Percentiles rank a stretch among this genome's conserved stretches.
Conservation (phyloP, 176 grass and related monocot genomes). For the Oryza nivara region DNA sequence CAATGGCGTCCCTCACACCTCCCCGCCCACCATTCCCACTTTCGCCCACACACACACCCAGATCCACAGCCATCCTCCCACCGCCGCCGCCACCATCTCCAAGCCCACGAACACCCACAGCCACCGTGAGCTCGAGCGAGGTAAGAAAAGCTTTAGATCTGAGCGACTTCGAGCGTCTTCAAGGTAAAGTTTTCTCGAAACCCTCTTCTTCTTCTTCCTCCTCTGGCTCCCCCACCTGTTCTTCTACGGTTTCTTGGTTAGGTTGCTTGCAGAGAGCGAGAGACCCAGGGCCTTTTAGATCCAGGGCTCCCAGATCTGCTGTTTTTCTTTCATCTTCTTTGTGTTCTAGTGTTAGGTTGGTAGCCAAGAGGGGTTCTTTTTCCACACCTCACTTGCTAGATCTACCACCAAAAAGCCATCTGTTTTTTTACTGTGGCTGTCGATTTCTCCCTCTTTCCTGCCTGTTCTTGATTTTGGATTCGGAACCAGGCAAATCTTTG, state of each 20-base stretch:
- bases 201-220: too few relatives aligned
- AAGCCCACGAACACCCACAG: not conserved
- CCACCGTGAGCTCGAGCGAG: constrained; percentile 49
- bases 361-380: constrained; percentile 57
- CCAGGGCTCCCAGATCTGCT: constrained; percentile 45
- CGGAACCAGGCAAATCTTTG: constrained; percentile 26
- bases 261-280: constrained; percentile 31
- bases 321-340: not conserved
- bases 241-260: not conserved
- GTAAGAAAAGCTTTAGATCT: constrained; percentile 55
- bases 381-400: constrained; percentile 51
- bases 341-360: constrained; percentile 5
- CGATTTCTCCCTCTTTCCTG: constrained; percentile 24
- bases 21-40: constrained; percentile 36
- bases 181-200: constrained; percentile 46
- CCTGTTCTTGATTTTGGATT: constrained; percentile 43
- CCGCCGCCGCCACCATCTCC: not conserved
- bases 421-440: constrained; percentile 53
- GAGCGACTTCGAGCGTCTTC: constrained; percentile 45
- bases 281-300: constrained; percentile 50
- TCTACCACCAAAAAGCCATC: constrained; percentile 40
- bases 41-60: not conserved
- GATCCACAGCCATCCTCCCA: not conserved
- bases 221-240: too few relatives aligned
- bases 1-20: constrained; percentile 5